These are phyloP conservation scores for Globisporangium echinulatum DNA, from an alignment of 352 stramenopile genomes.

Conservation along the genomic window DNA sequence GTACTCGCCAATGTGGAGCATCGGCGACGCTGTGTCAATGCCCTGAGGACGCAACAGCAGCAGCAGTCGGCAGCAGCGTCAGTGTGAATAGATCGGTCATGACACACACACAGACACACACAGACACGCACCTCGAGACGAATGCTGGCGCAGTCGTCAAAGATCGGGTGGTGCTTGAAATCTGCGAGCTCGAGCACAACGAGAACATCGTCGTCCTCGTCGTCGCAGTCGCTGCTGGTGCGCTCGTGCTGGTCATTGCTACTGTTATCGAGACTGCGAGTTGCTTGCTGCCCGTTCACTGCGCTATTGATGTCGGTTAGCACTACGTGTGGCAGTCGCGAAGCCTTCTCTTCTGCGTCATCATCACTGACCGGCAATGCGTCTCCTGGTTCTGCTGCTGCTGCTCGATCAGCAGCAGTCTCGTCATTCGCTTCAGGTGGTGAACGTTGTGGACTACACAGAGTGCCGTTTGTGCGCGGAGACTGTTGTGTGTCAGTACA, in stretches of 20 bases:
- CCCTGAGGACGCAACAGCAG: constrained; percentile 21
- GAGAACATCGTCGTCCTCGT: constrained; percentile 59
- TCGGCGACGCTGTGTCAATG: constrained; percentile 60
- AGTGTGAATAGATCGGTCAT: background rate
- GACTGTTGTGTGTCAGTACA: too few species aligned
- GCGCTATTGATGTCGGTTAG: background rate
- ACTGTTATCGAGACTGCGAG: background rate
- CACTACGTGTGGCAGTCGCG: background rate
- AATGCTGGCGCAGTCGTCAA: constrained; percentile 58
- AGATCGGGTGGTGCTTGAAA: constrained; percentile 76
- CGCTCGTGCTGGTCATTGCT: constrained; percentile 1
- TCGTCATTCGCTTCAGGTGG: background rate
- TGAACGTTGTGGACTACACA: background rate
- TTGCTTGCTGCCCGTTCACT: too few species aligned
- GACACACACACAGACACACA: background rate
- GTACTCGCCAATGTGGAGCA: constrained; percentile 69
- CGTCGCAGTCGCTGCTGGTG: constrained; percentile 19
- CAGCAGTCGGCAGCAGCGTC: background rate
- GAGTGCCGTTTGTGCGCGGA: too few species aligned
- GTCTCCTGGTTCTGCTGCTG: background rate
- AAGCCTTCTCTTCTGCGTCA: background rate
- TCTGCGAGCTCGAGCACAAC: constrained; percentile 72
- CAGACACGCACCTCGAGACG: constrained; percentile 45
- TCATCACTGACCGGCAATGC: background rate
- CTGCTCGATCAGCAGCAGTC: background rate